These are phyloP conservation scores for Lachancea fermentati DNA, from an alignment of 805 yeast genomes.

Conservation along the genomic window DNA sequence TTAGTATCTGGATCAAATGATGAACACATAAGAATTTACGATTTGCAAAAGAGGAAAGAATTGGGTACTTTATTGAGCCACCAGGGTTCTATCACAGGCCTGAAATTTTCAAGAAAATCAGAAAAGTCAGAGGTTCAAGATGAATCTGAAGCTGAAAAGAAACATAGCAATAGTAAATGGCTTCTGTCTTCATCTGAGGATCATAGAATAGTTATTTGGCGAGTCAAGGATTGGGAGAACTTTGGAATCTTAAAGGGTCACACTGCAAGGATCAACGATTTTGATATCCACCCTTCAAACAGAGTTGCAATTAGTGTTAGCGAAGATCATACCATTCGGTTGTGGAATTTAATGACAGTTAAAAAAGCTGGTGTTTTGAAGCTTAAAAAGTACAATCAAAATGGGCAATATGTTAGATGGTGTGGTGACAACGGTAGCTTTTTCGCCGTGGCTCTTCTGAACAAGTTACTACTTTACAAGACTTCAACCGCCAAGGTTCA, in stretches of 20 bases:
- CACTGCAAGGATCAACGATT: slow-evolving; percentile 71
- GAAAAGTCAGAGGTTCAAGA: slow-evolving; percentile 10
- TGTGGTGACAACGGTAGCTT: slow-evolving; percentile 52
- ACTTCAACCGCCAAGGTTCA: slow-evolving; percentile 57
- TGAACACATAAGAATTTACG: slow-evolving; percentile 91
- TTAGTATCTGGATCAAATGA: slow-evolving; percentile 93
- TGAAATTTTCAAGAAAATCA: slow-evolving; percentile 61
- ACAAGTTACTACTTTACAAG: slow-evolving; percentile 58
- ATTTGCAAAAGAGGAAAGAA: slow-evolving; percentile 88
- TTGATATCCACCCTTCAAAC: slow-evolving; percentile 87
- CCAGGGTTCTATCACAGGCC: slow-evolving; percentile 76
- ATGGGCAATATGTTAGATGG: slow-evolving; percentile 66
- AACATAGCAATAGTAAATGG: slow-evolving; percentile 54
- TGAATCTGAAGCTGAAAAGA: slow-evolving; percentile 18
- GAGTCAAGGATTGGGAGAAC: slow-evolving; percentile 95
- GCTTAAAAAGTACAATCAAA: slow-evolving; percentile 61
- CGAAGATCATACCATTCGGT: slow-evolving; percentile 71
- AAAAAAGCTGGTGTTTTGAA: slow-evolving; percentile 85
- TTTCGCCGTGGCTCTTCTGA: slow-evolving; percentile 70
- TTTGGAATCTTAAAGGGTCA: slow-evolving; percentile 89
- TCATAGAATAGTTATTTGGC: slow-evolving; percentile 85
- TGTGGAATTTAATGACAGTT: slow-evolving; percentile 97
- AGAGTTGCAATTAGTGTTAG: slow-evolving; percentile 87
- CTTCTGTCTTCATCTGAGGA: slow-evolving; percentile 86
- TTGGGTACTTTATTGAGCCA: slow-evolving; percentile 86